Conservation (phyloP, 306 rosid species). For the Mimosa bimucronata region DNA sequence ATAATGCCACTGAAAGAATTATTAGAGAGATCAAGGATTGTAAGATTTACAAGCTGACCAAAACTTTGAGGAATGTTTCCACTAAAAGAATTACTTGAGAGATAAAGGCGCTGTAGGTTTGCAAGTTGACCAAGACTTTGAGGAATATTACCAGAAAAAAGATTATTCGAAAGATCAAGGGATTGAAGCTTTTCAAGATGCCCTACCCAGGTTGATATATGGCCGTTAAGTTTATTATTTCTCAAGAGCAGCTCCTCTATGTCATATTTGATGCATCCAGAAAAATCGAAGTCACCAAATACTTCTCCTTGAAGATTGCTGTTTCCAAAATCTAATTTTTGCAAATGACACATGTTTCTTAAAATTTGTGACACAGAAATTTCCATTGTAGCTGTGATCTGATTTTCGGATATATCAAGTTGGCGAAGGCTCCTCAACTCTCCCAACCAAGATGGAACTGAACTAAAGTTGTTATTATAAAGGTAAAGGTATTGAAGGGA, state of each 20-base stretch:
- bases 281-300: background rate
- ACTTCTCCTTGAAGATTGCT: slow-evolving; percentile 20
- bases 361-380: too few relatives aligned
- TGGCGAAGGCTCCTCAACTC: too few relatives aligned
- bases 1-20: background rate
- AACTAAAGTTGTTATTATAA: too few relatives aligned
- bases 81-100: background rate
- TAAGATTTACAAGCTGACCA: background rate
- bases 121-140: background rate
- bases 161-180: background rate
- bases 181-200: background rate
- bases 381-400: too few relatives aligned
- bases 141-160: background rate
- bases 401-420: too few relatives aligned
- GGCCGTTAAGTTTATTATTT: background rate
- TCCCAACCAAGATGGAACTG: too few relatives aligned
- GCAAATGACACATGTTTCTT: too few relatives aligned
- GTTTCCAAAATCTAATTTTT: too few relatives aligned
- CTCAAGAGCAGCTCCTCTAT: background rate
- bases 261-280: slow-evolving; percentile 16
- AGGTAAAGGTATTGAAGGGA: too few relatives aligned
- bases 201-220: background rate
- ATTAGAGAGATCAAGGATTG: background rate
- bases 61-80: background rate
- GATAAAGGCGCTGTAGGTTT: background rate